phyloP scores from a whole-genome alignment of 345 rosid genomes.

The Eutrema heterophyllum region DNA sequence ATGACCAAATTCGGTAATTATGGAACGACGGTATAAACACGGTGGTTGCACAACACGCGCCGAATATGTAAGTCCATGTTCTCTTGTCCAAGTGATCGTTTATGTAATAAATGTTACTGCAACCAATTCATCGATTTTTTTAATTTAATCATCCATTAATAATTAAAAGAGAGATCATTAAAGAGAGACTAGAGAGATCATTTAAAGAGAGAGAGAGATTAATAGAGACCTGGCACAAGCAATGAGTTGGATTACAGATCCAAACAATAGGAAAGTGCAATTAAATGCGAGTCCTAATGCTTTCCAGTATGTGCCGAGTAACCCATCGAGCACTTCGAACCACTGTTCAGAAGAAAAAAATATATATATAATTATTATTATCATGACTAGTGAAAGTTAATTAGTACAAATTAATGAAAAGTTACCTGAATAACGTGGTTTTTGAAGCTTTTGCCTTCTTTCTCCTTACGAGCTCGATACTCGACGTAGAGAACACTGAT shows the following conservation, averaged over 20 bases:
- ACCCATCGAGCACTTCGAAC: slow-evolving; percentile 97
- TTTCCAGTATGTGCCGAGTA: slow-evolving; percentile 95
- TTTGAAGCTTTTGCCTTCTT: slow-evolving; percentile 88
- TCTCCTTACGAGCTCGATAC: slow-evolving; percentile 86
- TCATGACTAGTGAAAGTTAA: background rate
- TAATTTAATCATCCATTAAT: background rate
- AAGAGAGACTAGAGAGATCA: no score
- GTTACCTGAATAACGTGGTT: slow-evolving; percentile 98
- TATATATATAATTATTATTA: background rate
- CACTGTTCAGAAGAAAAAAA: slow-evolving; percentile 43
- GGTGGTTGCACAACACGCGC: slow-evolving; percentile 99
- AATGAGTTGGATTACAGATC: slow-evolving; percentile 97
- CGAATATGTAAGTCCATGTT: slow-evolving; percentile 98
- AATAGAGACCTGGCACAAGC: slow-evolving; percentile 81
- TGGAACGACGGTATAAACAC: slow-evolving; percentile 97
- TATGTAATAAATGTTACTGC: slow-evolving; percentile 96
- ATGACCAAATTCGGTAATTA: slow-evolving; percentile 98
- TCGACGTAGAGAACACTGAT: slow-evolving; percentile 95
- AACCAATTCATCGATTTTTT: background rate
- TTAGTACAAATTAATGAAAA: background rate
- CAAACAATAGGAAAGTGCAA: slow-evolving; percentile 95
- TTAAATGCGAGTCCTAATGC: slow-evolving; percentile 93
- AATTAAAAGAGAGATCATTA: background rate
- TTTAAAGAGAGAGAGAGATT: background rate
- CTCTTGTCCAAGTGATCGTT: slow-evolving; percentile 94